Evolutionary conservation across 1,284 basidiomycete genomes (phyloP), one percentile per base, ranked within the genome.

Genomic region (Rhodotorula glutinis): DNA sequence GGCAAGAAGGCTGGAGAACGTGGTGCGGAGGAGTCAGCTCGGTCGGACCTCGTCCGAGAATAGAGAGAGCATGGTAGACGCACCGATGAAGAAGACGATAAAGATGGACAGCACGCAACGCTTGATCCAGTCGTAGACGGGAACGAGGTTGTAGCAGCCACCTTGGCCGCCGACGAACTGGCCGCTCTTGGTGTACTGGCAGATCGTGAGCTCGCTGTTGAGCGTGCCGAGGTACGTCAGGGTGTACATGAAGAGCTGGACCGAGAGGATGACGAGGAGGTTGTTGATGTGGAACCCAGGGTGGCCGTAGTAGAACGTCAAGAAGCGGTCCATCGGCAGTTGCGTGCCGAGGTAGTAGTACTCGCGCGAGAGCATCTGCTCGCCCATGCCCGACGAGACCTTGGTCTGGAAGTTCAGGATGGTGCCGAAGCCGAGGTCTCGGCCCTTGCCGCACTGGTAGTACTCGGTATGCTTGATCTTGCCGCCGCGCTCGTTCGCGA

Each of bases 301-400:
- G 81, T 98, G 95, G 59, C 92, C 95, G 79, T 98, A 98, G 83
- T 98, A 98, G 85, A 98, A 98, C 61, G 95, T 98, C 78, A 98
- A 82, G 88, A 98, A 98, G 60, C 96, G 88, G 79, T 98, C 96
- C 79, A 97, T 88, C 51, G 95, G 94, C 55, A 98, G 85, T 79
- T 98, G 95, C n/a, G 96, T 98, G 60, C 95, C 96, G 73, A 98
- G 82, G 79, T 98, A 98, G 81, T 98, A 98, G 82, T 98, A 98
- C 82, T 98, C 95, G 75, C 95, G 87, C 81, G 92, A 96, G 73
- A 98, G 86, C 91, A 98, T 94, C 80, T 98, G 95, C 80, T 98
- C 96, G 63, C 95, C 96, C 95, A 98, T 98, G 81, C 96, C 96
- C 54, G 94, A 98, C 43, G 96, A 95, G 73, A 98, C 93, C 86